These are phyloP conservation scores for Schizopora paradoxa DNA, from an alignment of 1,284 basidiomycete genomes.

Conservation along the genomic window DNA sequence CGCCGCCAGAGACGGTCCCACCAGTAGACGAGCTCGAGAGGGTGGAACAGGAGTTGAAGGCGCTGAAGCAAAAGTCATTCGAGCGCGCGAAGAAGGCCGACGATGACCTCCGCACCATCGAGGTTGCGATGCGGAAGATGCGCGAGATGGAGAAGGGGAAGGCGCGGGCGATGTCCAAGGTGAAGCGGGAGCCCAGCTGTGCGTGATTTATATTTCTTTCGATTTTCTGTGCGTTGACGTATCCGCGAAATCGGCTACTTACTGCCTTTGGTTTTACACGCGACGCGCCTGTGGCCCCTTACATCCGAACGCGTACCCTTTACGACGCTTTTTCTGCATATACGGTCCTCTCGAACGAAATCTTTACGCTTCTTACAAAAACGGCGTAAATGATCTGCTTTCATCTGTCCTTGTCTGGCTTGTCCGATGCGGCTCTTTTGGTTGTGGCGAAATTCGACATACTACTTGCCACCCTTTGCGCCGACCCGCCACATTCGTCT, in stretches of 20 bases:
- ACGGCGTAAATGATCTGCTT: too few relatives aligned
- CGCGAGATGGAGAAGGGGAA: slow-evolving; percentile 75
- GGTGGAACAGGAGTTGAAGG: slow-evolving; percentile 54
- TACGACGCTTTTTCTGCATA: background rate
- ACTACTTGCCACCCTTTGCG: too few relatives aligned
- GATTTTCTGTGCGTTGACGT: too few relatives aligned
- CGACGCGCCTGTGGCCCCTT: slow-evolving; percentile 1
- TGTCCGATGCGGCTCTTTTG: too few relatives aligned
- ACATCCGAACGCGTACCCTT: background rate
- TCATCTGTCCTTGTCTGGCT: too few relatives aligned
- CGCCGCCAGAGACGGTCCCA: slow-evolving; percentile 59
- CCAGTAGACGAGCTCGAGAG: slow-evolving; percentile 65
- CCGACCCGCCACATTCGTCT: too few relatives aligned
- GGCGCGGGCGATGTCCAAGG: slow-evolving; percentile 51
- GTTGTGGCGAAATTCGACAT: too few relatives aligned
- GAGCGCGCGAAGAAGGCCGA: slow-evolving; percentile 63
- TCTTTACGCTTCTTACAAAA: too few relatives aligned
- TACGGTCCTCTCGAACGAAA: background rate
- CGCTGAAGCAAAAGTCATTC: slow-evolving; percentile 46
- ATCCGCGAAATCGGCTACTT: background rate
- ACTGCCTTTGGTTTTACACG: background rate
- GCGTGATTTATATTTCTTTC: slow-evolving; percentile 34
- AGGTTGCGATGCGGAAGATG: slow-evolving; percentile 64
- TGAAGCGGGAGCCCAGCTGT: slow-evolving; percentile 69
- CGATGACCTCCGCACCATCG: slow-evolving; percentile 62